Percentiles rank a stretch among this genome's conserved stretches.
Conservation (phyloP, 2,329 filamentous ascomycete species). For the Botryotinia calthae region DNA sequence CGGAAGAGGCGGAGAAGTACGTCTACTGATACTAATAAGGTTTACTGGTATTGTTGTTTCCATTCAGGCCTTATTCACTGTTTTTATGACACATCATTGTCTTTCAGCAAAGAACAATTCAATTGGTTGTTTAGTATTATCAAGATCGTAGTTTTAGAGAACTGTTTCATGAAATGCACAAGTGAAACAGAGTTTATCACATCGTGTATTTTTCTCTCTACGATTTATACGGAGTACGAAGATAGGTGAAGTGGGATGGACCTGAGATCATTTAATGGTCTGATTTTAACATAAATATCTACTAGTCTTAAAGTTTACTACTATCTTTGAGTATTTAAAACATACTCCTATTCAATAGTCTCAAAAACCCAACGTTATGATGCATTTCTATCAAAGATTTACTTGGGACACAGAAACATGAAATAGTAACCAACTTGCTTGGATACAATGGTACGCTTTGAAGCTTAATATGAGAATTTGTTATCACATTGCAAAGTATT, state of each 20-base stretch:
- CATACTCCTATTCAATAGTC: too few relatives aligned
- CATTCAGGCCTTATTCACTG: background rate
- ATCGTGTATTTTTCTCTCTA: background rate
- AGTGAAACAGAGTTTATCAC: background rate
- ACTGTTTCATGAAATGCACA: too few relatives aligned
- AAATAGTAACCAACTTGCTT: background rate
- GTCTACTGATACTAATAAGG: background rate
- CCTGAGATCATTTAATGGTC: too few relatives aligned
- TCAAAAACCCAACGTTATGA: too few relatives aligned
- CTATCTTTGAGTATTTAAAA: too few relatives aligned
- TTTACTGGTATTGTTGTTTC: background rate
- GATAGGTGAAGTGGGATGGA: background rate
- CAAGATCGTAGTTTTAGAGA: background rate
- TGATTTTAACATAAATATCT: background rate
- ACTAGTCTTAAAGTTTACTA: too few relatives aligned
- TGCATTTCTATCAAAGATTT: too few relatives aligned
- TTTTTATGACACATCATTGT: background rate
- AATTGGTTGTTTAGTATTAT: background rate
- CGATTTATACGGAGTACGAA: background rate
- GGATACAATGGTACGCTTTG: background rate
- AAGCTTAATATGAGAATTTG: background rate
- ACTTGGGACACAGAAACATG: too few relatives aligned
- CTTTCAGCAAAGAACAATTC: background rate
- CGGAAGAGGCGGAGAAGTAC: background rate
- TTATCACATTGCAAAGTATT: background rate